A percentile compares a stretch with the other conserved stretches of the same genome.
Conservation (phyloP, 345 rosid genomes). For the Cardamine occulta region DNA sequence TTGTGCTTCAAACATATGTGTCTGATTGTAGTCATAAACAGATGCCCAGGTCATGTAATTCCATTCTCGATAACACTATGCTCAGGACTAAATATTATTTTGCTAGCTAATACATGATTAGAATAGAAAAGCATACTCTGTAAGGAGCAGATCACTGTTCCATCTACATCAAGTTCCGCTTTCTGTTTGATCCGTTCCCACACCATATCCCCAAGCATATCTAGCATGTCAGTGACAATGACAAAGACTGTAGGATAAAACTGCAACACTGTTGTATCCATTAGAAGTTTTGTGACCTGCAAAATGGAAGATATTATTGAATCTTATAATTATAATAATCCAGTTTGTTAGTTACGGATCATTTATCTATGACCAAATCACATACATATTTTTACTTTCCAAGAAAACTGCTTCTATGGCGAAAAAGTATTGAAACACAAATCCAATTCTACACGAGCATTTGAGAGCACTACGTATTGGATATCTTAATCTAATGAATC, state of each 20-base stretch:
- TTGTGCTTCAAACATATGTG: conserved; percentile 21
- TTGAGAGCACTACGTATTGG: background rate
- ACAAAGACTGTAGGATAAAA: conserved; percentile 94
- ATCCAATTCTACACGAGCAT: background rate
- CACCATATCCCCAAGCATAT: conserved; percentile 91
- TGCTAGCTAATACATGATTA: conserved; percentile 12
- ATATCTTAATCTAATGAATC: background rate
- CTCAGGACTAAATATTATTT: background rate
- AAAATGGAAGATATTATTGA: conserved; percentile 28
- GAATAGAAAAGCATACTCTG: conserved; percentile 52
- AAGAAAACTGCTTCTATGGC: background rate
- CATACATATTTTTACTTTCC: background rate
- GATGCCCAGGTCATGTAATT: background rate
- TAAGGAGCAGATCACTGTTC: conserved; percentile 53
- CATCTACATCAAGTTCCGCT: conserved; percentile 79
- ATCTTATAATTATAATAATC: background rate
- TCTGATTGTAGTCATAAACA: conserved; percentile 2
- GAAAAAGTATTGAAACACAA: background rate
- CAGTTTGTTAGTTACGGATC: background rate
- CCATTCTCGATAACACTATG: background rate
- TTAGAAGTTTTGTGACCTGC: conserved; percentile 89
- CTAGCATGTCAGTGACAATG: conserved; percentile 78
- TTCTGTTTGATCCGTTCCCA: conserved; percentile 86
- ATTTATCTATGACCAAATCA: background rate
- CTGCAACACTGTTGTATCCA: conserved; percentile 84